Conservation (phyloP, 768 basidiomycete species). For the Rhodotorula babjevae region DNA sequence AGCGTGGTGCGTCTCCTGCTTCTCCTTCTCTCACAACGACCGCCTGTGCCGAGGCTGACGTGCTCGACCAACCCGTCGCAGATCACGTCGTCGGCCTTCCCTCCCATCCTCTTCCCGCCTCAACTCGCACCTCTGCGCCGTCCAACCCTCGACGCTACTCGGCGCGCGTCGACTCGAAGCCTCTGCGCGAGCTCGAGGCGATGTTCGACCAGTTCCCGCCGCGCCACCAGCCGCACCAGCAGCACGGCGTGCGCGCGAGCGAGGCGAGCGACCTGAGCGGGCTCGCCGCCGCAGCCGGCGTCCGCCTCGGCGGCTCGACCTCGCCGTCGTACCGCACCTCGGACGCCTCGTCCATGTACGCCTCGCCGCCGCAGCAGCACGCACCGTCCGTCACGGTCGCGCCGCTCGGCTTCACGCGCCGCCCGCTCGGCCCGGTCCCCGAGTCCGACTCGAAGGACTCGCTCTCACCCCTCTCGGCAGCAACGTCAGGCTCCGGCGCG, state of each 20-base stretch:
- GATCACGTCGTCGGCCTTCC: slow-evolving; percentile 1
- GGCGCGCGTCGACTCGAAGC: slow-evolving; percentile 33
- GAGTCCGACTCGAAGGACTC: slow-evolving; percentile 14
- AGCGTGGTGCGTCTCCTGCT: slow-evolving; percentile 10
- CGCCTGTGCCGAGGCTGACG: too few species aligned
- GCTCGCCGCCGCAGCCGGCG: slow-evolving; percentile 1
- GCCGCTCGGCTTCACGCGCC: neutral
- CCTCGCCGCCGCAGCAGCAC: neutral
- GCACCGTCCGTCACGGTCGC: neutral
- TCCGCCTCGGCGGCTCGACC: slow-evolving; percentile 1
- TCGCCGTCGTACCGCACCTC: neutral
- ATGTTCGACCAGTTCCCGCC: slow-evolving; percentile 21
- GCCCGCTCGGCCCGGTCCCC: slow-evolving; percentile 1
- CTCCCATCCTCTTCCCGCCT: neutral
- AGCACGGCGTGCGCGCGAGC: neutral
- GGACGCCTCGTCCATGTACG: neutral
- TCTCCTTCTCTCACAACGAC: too few species aligned
- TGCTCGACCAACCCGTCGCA: neutral
- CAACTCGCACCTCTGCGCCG: neutral
- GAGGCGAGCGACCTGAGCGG: slow-evolving; percentile 13
- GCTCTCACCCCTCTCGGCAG: slow-evolving; percentile 8
- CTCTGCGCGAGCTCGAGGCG: slow-evolving; percentile 29
- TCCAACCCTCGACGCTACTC: slow-evolving; percentile 6
- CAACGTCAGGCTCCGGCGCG: neutral
- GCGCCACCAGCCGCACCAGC: neutral